Evolutionary conservation across 1,284 basidiomycete species (phyloP).

Genomic region (Neotropicomus parvogracilis): DNA sequence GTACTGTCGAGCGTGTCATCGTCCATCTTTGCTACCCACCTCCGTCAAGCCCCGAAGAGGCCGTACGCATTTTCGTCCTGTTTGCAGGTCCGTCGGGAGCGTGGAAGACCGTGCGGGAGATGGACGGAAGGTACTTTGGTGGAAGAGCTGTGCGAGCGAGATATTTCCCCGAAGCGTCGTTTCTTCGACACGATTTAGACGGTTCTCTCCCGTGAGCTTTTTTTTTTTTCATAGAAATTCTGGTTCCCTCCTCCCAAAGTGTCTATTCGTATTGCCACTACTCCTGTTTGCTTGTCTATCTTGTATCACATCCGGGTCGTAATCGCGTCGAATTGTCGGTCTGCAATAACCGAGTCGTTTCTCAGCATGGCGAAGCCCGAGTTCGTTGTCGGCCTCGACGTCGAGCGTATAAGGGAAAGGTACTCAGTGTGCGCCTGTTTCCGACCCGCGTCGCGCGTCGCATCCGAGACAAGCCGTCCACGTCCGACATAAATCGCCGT

Average conservation of each 20-base stretch:
- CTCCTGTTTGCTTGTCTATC: background rate
- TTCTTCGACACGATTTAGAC: slow-evolving; percentile 51
- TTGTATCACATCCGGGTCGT: background rate
- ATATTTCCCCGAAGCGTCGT: slow-evolving; percentile 75
- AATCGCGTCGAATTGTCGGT: background rate
- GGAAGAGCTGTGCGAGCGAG: slow-evolving; percentile 79
- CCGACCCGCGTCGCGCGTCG: too few species aligned
- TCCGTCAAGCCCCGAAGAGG: slow-evolving; percentile 57
- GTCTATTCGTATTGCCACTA: background rate
- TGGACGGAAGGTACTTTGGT: slow-evolving; percentile 89
- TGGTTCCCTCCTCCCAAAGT: background rate
- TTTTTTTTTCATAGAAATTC: background rate
- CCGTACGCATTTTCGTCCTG: slow-evolving; percentile 79
- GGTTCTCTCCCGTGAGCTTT: slow-evolving; percentile 15
- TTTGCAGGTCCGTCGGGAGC: slow-evolving; percentile 89
- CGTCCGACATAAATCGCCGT: too few species aligned
- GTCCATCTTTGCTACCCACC: slow-evolving; percentile 73
- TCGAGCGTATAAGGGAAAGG: too few species aligned
- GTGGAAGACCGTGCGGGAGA: slow-evolving; percentile 88
- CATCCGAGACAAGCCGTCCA: too few species aligned
- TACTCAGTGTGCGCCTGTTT: too few species aligned
- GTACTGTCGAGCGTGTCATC: slow-evolving; percentile 85
- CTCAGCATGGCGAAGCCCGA: too few species aligned
- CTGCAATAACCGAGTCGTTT: too few species aligned
- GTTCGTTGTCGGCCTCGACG: too few species aligned